Evolutionary conservation across 1,284 basidiomycete species (phyloP), one percentile per base, ranked within the genome.

Genomic region (Trichosporon inkin): DNA sequence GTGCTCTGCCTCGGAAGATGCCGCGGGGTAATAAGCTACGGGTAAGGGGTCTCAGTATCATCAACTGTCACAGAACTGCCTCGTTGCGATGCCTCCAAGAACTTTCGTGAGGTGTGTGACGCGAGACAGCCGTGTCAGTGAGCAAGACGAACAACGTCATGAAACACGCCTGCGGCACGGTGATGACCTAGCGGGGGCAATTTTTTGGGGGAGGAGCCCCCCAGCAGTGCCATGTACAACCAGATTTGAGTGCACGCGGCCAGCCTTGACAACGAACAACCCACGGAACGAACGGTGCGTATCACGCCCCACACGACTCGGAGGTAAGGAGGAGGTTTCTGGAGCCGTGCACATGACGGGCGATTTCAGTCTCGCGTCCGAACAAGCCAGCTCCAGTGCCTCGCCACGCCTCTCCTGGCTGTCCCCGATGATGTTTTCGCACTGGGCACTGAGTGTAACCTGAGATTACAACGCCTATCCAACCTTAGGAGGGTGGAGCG

Each of bases 391-490:
- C 8, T 8, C 28, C 28, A 8, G 28, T 4, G 28, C 28, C 28
- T 47, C 22, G 24, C 44, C 11, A 49, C 24, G 16, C 17, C 51
- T 53, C 28, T 32, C 8, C 8, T 32, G 28, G 28, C 28, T 32
- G 28, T 32, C 53, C 55, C 61, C 71, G 51, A 73, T 63, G 75
- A 77, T 75, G 75, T 58, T 70, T 68, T 66, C 70, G 76, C 76
- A 78, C 76, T 78, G 77, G 77, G 77, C 77, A 78, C 74, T 77
- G 75, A 78, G 68, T 62, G 54, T 61, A 41, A 66, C 28, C 60
- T 44, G 57, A 62, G 75, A 76, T 78, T 77, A 78, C 67, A 71
- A 64, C 67, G 73, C 75, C 67, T 56, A 61, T 72, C 68, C 70
- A 70, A 24, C 69, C 64, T 69, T 73, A 74, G 73, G 60, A 73